Evolutionary conservation across 164 flowering plant genomes (phyloP), one percentile per base, ranked within the genome.

Genomic region (Liquidambar formosana): DNA sequence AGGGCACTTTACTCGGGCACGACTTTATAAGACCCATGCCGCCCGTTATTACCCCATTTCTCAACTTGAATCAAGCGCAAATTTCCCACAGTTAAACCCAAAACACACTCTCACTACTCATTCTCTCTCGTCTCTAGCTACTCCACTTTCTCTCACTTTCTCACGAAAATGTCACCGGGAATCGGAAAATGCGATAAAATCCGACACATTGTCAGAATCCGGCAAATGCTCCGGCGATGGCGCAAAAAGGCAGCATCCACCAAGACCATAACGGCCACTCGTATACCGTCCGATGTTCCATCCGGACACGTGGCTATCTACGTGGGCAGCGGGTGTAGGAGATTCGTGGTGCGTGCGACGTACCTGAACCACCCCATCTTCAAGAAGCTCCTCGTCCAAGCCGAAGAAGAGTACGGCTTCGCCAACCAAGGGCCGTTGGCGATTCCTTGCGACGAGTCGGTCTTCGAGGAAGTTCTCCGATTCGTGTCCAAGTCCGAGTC

Each of bases 281-380:
- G 69, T 16, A 58, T 67, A 5, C 88, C 88, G 69, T 61, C 85
- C 8, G 93, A 88, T 65, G 96, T 90, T 0, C 91, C 92, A 0
- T 69, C 84, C 0, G 96, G 93, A 16, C 92, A 90, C 87, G 84
- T 90, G 69, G 92, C 96, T n/a, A 69, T 90, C 43, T 71, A 70
- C 63, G 92, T 88, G 19, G 96, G 93, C 1, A 46, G 25, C 51
- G 69, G 65, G 5, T 48, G 71, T 61, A 66, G 75, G 76, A 74
- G 96, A 62, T 89, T 77, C 69, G 75, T 89, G 14, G 80, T 90
- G 38, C 86, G 81, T 23, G 82, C 88, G 69, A 69, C 86, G 65
- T 67, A 86, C 79, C 87, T 86, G 53, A 87, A 87, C 81, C 87
- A 90, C 70, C 92, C 93, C 0, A 51, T 81, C 45, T 88, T 90